phyloP scores from a whole-genome alignment of 352 stramenopile genomes.

The Pythium rhizo-oryzae region DNA sequence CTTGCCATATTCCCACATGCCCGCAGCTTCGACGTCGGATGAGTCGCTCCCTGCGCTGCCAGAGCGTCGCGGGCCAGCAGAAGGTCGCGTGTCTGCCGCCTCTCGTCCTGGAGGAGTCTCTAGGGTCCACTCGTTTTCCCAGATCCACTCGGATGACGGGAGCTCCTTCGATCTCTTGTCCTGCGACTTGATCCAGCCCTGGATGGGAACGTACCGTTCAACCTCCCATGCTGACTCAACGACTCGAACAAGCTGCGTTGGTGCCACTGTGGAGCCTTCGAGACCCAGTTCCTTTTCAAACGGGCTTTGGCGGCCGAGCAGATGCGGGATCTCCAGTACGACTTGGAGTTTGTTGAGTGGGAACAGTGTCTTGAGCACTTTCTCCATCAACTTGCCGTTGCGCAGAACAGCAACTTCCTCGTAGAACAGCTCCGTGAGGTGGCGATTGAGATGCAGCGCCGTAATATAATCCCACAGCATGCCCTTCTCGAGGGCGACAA shows the following conservation, averaged over 20 bases:
- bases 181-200: slow-evolving; percentile 64
- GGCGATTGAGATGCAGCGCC: slow-evolving; percentile 46
- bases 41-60: slow-evolving; percentile 29
- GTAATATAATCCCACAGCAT: slow-evolving; percentile 54
- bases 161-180: slow-evolving; percentile 64
- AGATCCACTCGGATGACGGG: slow-evolving; percentile 81
- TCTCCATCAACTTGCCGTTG: slow-evolving; percentile 42
- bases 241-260: slow-evolving; percentile 40
- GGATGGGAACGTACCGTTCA: slow-evolving; percentile 73
- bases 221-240: slow-evolving; percentile 74
- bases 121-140: slow-evolving; percentile 74
- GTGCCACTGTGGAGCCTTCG: neutral
- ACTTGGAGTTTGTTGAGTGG: slow-evolving; percentile 55
- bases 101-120: slow-evolving; percentile 24
- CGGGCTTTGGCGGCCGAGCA: slow-evolving; percentile 49
- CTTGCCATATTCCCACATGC: slow-evolving; percentile 68
- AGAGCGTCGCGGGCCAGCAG: slow-evolving; percentile 15
- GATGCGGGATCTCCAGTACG: slow-evolving; percentile 50
- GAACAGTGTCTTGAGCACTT: slow-evolving; percentile 50
- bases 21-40: slow-evolving; percentile 13
- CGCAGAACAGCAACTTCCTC: slow-evolving; percentile 49
- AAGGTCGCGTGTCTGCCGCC: slow-evolving; percentile 15
- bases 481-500: slow-evolving; percentile 64
- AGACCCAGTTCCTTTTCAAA: slow-evolving; percentile 49
- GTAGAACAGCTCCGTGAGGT: slow-evolving; percentile 62